Conservation (phyloP, 345 rosid species). For the Arabidopsis thaliana region TAIR10.1 NC_003074.8:5847001-5847500, state of each 20-base stretch:
- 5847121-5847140: not conserved
- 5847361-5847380: not conserved
- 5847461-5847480: not conserved
- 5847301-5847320: not conserved
- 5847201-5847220: not conserved
- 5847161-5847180: not conserved
- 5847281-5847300: too few species aligned
- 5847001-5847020: not conserved
- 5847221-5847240: too few species aligned
- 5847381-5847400: not conserved
- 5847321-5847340: constrained; percentile 12
- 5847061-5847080: not conserved
- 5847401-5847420: not conserved
- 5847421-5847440: constrained; percentile 27
- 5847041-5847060: not conserved
- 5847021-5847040: not conserved
- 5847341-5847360: constrained; percentile 4
- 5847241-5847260: too few species aligned
- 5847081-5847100: constrained; percentile 8
- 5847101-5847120: not conserved
- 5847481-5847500: not conserved
- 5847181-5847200: not conserved
- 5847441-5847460: constrained; percentile 11
- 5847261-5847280: too few species aligned
- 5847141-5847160: constrained; percentile 4